Percentiles rank a stretch among this genome's conserved stretches.
These are phyloP conservation scores for Monilinia vaccinii-corymbosi DNA, from an alignment of 2,329 filamentous ascomycete species.

Conservation along the genomic window DNA sequence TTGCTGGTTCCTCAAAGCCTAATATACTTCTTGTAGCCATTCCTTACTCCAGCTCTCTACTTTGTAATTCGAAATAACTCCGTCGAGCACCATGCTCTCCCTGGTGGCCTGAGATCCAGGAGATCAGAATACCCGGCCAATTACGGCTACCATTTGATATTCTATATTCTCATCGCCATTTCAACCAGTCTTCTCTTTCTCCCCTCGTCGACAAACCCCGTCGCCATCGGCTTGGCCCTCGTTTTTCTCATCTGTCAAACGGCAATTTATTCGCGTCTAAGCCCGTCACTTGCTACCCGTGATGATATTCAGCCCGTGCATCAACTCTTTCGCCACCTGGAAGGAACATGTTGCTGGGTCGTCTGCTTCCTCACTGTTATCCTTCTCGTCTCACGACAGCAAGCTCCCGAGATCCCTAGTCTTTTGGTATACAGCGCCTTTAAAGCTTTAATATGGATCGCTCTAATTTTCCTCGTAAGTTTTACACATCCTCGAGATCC, in stretches of 20 bases:
- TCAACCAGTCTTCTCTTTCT: conserved; percentile 6
- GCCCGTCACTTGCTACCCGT: background rate
- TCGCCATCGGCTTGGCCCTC: background rate
- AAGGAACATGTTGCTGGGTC: conserved; percentile 10
- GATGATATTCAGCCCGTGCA: background rate
- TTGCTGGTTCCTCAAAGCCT: background rate
- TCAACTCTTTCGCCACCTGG: background rate
- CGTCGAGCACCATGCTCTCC: background rate
- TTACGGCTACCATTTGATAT: background rate
- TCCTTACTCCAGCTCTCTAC: conserved; percentile 8
- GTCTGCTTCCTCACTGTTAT: conserved; percentile 6
- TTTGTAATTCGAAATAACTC: background rate
- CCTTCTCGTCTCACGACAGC: conserved; percentile 2
- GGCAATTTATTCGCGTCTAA: background rate
- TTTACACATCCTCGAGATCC: background rate
- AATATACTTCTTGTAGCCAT: background rate
- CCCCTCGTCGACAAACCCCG: background rate
- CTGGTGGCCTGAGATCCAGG: background rate
- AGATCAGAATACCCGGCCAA: background rate
- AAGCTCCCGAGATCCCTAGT: background rate
- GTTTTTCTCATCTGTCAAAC: conserved; percentile 5
- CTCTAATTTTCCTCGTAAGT: conserved; percentile 2
- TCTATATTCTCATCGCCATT: conserved; percentile 6
- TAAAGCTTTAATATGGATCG: background rate
- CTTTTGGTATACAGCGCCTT: background rate